These are phyloP conservation scores for Pseudogymnoascus sp. DNA, from an alignment of 2,329 filamentous ascomycete genomes.

Conservation along the genomic window DNA sequence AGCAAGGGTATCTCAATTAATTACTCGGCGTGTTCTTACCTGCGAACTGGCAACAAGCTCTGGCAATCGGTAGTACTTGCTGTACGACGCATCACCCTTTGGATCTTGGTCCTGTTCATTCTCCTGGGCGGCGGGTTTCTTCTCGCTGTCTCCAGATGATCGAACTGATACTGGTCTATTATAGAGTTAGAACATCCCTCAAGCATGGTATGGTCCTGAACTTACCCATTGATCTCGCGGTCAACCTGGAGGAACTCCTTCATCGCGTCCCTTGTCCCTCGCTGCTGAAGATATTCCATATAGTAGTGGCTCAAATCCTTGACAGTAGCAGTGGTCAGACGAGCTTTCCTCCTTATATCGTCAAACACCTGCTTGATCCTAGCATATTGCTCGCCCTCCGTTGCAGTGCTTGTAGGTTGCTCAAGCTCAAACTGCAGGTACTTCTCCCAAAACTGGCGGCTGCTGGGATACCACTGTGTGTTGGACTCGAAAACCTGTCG, in stretches of 20 bases:
- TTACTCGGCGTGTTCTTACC: not conserved
- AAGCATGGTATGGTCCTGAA: slow-evolving; percentile 6
- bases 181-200: slow-evolving; percentile 13
- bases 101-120: slow-evolving; percentile 34
- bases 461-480: slow-evolving; percentile 75
- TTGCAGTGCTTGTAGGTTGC: slow-evolving; percentile 61
- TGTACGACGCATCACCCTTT: slow-evolving; percentile 37
- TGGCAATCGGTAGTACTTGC: slow-evolving; percentile 34
- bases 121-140: slow-evolving; percentile 34
- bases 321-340: slow-evolving; percentile 58
- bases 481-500: slow-evolving; percentile 78
- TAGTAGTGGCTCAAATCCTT: slow-evolving; percentile 72
- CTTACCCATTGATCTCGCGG: slow-evolving; percentile 76
- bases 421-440: slow-evolving; percentile 86
- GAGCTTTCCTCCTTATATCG: slow-evolving; percentile 65
- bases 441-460: slow-evolving; percentile 79
- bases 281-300: slow-evolving; percentile 73
- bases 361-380: slow-evolving; percentile 77
- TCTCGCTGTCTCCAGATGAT: slow-evolving; percentile 29
- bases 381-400: slow-evolving; percentile 57
- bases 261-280: slow-evolving; percentile 74
- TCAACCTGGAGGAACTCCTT: slow-evolving; percentile 80
- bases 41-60: slow-evolving; percentile 2
- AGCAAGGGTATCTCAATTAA: not conserved
- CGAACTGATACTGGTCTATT: slow-evolving; percentile 37